Evolutionary conservation across 1,284 basidiomycete genomes (phyloP), one percentile per base, ranked within the genome.

Genomic region (Macrocystidia cucumis): DNA sequence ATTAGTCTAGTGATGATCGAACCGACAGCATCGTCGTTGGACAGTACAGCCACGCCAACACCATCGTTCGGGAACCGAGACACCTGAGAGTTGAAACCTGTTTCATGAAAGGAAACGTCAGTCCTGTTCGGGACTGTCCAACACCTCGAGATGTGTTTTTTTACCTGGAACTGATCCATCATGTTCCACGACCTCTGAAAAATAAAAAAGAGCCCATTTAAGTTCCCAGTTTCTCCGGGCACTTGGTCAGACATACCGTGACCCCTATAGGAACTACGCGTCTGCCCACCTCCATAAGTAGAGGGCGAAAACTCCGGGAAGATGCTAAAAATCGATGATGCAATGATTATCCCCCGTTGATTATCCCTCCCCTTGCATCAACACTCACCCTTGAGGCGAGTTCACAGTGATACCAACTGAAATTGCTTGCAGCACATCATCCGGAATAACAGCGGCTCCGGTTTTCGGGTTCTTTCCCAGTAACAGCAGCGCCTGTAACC

Each of bases 221-320:
- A n/a, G n/a, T n/a, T n/a, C n/a, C n/a, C n/a, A n/a, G n/a, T n/a
- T n/a, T n/a, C n/a, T n/a, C n/a, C n/a, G n/a, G n/a, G 29, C 5
- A 18, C 5, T 5, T 11, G 4, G 3, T 18, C n/a, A 11, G 13
- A 32, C 49, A 19, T 30, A 53, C 51, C 35, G 29, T 49, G 44
- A n/a, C 46, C 46, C 20, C 50, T 35, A 29, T 53, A 53, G 5
- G 44, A 42, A 14, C 38, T 30, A n/a, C 42, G 42, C 24, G 25
- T 12, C 32, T 52, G 52, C 11, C 45, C 52, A 3, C 45, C 46
- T 19, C 50, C 50, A 37, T 54, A 54, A 12, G 48, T 44, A 22
- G 38, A 19, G 22, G 49, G 44, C 2, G 47, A 49, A 11, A 48
- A 23, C 17, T 51, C 46, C 5, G 50, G 44, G 25, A 37, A 46